Conservation (phyloP, 345 rosid species). For the Eucalyptus sp. region DNA sequence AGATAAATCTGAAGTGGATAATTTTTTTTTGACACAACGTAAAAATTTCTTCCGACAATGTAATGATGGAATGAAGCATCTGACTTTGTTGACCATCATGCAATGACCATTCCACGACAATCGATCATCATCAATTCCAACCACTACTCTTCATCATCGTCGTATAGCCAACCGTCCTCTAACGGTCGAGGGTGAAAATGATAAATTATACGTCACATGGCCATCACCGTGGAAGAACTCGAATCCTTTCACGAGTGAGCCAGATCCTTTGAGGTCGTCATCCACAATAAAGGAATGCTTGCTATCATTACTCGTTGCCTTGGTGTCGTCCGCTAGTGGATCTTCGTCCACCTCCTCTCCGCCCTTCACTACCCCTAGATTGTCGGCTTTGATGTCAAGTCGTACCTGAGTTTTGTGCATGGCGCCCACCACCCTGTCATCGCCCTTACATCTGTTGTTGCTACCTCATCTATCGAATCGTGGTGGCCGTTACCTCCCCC, state of each 20-base stretch:
- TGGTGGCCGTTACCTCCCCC: background rate
- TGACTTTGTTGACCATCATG: background rate
- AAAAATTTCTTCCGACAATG: background rate
- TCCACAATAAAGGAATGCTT: background rate
- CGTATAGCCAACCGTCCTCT: no score
- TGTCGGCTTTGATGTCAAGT: background rate
- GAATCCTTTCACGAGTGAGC: background rate
- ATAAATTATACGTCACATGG: no score
- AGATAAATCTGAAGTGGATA: background rate
- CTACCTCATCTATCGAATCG: background rate
- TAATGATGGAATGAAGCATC: background rate
- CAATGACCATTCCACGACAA: background rate
- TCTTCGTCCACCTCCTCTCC: background rate
- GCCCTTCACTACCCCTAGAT: background rate
- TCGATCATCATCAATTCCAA: rapidly evolving
- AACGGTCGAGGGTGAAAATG: rapidly evolving
- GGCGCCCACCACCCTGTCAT: background rate
- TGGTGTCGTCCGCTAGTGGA: background rate
- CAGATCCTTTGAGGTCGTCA: background rate
- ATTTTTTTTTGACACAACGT: no score
- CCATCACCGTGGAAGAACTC: no score
- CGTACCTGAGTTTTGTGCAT: background rate
- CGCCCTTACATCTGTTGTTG: background rate
- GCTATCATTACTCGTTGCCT: background rate
- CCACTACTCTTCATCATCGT: background rate